phyloP scores from a whole-genome alignment of 2,329 filamentous ascomycete species.

The Fusarium heterosporum region DNA sequence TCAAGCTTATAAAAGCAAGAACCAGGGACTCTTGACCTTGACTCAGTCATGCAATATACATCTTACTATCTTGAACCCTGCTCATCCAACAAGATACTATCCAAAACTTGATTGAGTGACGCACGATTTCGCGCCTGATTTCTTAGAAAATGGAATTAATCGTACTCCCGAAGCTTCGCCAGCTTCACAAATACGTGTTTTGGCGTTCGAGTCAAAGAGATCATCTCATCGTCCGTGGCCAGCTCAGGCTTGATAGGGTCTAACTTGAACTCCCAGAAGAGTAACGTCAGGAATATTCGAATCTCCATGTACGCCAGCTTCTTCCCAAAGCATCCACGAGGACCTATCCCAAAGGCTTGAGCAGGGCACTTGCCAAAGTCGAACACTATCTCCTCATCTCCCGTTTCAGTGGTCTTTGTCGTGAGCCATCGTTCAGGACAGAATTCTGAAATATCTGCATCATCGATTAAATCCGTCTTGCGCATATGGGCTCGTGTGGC shows the following conservation, averaged over 20 bases:
- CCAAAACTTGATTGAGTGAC: too few species aligned
- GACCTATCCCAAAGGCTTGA: conserved; percentile 37
- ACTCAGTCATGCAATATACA: too few species aligned
- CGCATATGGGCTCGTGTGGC: conserved; percentile 1
- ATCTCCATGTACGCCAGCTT: conserved; percentile 37
- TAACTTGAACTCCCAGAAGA: conserved; percentile 24
- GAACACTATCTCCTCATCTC: conserved; percentile 22
- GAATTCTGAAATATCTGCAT: conserved; percentile 46
- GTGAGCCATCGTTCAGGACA: conserved; percentile 54
- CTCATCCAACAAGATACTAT: too few species aligned
- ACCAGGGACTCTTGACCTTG: too few species aligned
- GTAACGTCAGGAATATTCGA: conserved; percentile 17
- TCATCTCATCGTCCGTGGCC: conserved; percentile 15
- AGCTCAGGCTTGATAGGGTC: conserved; percentile 9
- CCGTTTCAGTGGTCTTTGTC: background rate
- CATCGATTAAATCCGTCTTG: conserved; percentile 36
- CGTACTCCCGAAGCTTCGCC: background rate
- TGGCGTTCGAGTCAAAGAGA: conserved; percentile 16
- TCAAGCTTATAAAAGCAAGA: too few species aligned
- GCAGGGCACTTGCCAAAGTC: conserved; percentile 24
- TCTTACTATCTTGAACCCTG: too few species aligned
- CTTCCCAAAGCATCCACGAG: conserved; percentile 37
- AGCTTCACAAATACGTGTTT: conserved; percentile 28
- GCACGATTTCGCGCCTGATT: too few species aligned
- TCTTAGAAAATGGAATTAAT: background rate